These are phyloP conservation scores for Coniella lustricola DNA, from an alignment of 2,329 filamentous ascomycete species.

Conservation along the genomic window DNA sequence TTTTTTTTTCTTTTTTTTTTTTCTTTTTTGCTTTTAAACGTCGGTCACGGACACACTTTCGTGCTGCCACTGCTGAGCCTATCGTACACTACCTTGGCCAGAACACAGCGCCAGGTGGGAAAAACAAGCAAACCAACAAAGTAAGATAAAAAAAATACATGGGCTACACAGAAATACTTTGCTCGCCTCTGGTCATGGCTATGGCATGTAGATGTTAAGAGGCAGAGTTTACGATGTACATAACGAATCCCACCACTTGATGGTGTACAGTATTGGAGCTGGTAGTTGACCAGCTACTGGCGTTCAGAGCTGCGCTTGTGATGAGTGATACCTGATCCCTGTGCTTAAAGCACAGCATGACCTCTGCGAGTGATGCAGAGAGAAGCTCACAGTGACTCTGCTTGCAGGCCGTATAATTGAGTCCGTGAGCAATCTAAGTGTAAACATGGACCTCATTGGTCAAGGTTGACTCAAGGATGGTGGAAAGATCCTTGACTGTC, in stretches of 20 bases:
- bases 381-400: too few relatives aligned
- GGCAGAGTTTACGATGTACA: slow-evolving; percentile 9
- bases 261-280: neutral
- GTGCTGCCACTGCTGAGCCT: slow-evolving; percentile 3
- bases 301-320: too few relatives aligned
- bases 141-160: neutral
- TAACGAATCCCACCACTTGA: neutral
- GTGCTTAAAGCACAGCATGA: too few relatives aligned
- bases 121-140: slow-evolving; percentile 2
- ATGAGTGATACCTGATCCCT: too few relatives aligned
- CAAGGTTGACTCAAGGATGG: too few relatives aligned
- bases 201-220: slow-evolving; percentile 14
- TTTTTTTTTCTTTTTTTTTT: too few relatives aligned
- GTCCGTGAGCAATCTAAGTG: too few relatives aligned
- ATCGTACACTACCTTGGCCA: slow-evolving; percentile 7
- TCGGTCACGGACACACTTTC: slow-evolving; percentile 2
- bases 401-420: too few relatives aligned
- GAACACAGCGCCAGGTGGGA: slow-evolving; percentile 6
- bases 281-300: neutral
- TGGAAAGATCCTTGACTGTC: too few relatives aligned
- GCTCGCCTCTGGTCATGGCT: slow-evolving; percentile 1
- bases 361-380: too few relatives aligned
- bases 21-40: slow-evolving; percentile 5
- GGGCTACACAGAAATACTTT: neutral
- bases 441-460: too few relatives aligned